These are phyloP conservation scores for Salix viminalis DNA, from an alignment of 345 rosid genomes.

Conservation along the genomic window DNA sequence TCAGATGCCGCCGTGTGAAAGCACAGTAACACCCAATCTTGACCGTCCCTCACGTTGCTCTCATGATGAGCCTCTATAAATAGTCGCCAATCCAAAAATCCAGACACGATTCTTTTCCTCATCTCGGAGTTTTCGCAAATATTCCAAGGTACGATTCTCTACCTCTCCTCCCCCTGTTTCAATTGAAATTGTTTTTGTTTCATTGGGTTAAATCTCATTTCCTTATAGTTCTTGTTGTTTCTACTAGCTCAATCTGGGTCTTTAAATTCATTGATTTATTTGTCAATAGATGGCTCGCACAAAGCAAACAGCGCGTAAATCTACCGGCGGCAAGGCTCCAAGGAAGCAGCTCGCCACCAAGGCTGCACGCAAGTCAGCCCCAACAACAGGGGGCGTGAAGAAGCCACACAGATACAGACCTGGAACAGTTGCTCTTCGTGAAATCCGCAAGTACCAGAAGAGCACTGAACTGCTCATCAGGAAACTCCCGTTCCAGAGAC, in stretches of 20 bases:
- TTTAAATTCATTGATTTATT: neutral
- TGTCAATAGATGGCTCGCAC: slow-evolving; percentile 24
- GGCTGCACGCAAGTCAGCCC: slow-evolving; percentile 22
- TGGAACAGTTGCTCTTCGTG: slow-evolving; percentile 29
- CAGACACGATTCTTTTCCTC: neutral
- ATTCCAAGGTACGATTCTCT: neutral
- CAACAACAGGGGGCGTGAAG: slow-evolving; percentile 20
- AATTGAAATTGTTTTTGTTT: no score
- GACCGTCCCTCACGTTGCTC: neutral
- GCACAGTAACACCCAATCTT: neutral
- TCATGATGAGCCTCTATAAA: slow-evolving; percentile 3
- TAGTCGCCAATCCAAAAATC: neutral
- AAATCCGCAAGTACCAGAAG: slow-evolving; percentile 26
- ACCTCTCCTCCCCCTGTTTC: neutral
- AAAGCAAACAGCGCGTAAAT: slow-evolving; percentile 32
- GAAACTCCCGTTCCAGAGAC: slow-evolving; percentile 27
- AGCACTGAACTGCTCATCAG: slow-evolving; percentile 24
- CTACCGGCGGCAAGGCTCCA: slow-evolving; percentile 28
- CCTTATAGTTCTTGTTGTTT: neutral
- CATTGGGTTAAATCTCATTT: no score
- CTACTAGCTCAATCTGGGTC: neutral
- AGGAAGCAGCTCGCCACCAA: slow-evolving; percentile 29
- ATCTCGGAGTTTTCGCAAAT: neutral
- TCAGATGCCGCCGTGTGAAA: neutral
- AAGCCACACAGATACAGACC: slow-evolving; percentile 26